Percentiles rank a stretch among this genome's conserved stretches.
Conservation (phyloP, 805 yeast species). For the Teunomyces panamensis region DNA sequence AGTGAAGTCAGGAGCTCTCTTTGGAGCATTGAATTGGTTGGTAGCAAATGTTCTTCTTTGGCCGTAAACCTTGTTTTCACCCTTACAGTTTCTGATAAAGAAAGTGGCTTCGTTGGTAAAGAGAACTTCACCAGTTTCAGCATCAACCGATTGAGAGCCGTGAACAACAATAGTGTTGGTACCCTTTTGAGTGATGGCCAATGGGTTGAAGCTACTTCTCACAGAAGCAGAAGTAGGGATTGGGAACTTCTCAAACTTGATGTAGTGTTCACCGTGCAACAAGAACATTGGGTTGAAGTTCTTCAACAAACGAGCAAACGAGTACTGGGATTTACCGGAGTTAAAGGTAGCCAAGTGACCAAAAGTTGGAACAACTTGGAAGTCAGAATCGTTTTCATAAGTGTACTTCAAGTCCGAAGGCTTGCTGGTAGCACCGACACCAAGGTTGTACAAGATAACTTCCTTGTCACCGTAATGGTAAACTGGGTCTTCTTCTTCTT, state of each 20-base stretch:
- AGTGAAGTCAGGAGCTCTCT: conserved; percentile 63
- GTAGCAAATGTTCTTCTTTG: conserved; percentile 60
- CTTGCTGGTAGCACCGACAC: conserved; percentile 77
- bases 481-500: conserved; percentile 39
- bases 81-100: conserved; percentile 76
- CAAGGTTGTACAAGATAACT: conserved; percentile 80
- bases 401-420: conserved; percentile 63
- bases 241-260: conserved; percentile 72
- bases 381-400: conserved; percentile 72
- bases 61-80: conserved; percentile 45
- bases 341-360: conserved; percentile 87
- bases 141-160: conserved; percentile 69
- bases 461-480: conserved; percentile 66
- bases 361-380: conserved; percentile 84
- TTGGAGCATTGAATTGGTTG: conserved; percentile 60
- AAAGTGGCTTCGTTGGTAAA: conserved; percentile 82
- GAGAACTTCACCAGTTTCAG: conserved; percentile 61
- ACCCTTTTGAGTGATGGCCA: conserved; percentile 80
- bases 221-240: conserved; percentile 70
- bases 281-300: conserved; percentile 87
- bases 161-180: conserved; percentile 78
- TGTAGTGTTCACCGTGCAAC: conserved; percentile 93
- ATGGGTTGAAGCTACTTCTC: conserved; percentile 60
- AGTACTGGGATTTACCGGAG: conserved; percentile 52
- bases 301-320: conserved; percentile 61